Base-by-base conservation (phyloP, 129 eudicot genomes). In the Flaveria bidentis region DNA sequence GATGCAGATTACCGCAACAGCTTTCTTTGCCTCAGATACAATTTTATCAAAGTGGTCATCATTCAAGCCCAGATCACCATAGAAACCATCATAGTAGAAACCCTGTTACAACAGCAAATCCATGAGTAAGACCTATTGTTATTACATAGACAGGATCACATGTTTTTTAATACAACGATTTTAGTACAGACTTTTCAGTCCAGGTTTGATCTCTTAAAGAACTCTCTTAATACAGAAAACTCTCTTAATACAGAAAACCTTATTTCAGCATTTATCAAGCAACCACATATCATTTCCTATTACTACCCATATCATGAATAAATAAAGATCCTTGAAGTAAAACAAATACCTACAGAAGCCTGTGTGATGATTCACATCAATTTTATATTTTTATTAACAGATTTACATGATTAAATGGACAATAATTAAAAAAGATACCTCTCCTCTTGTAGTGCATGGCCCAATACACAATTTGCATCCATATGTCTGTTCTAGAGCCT, bases 391-490 rank as follows among this genome's bases (percentile, higher is more conserved):
- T 26, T 17, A 75, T 17, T 15, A 15, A 47, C 51, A 26, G 15
- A 25, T 30, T 18, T 11, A 64, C 30, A 12, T 23, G 36, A 72
- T 36, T 7, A 72, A 7, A 33, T 64, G 28, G 49, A 76, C n/a
- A 10, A 28, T 13, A 39, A 53, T 1, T 51, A 72, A 49, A 20
- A 45, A 76, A 39, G 17, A 52, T 77, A 91, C 99, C 97, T 95
- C 99, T 69, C 97, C 96, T 79, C 92, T 85, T 50, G 94, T 95
- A 77, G 96, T 91, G 76, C 99, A 95, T 4, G 97, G 97, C 58
- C 99, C 97, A 64, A 91, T 95, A 71, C 99, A 95, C 81, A 95
- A 28, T 65, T 85, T 84, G 88, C 99, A 91, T 46, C 99, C 99
- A 83, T 89, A 95, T 18, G 91, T 83, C 90, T 70, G 79, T 82